A percentile compares a stretch with the other conserved stretches of the same genome.
phyloP scores from a whole-genome alignment of 148 eudicot genomes.

The Fallopia convolvulus region DNA sequence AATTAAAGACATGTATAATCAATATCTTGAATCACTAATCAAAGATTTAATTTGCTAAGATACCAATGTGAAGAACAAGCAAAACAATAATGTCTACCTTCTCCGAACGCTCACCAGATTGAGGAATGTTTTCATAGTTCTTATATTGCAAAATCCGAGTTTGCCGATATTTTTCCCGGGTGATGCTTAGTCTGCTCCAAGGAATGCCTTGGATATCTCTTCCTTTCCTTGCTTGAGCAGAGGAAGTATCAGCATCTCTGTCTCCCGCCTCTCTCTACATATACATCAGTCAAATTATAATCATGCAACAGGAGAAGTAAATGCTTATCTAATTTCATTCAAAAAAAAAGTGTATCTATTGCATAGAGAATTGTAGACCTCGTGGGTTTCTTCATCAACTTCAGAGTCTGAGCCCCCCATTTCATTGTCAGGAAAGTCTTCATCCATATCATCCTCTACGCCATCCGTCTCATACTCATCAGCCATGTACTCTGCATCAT shows the following conservation, averaged over 20 bases:
- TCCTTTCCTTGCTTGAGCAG: slow-evolving; percentile 76
- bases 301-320: not conserved
- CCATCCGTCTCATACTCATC: slow-evolving; percentile 72
- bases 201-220: slow-evolving; percentile 90
- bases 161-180: slow-evolving; percentile 70
- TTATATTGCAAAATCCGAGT: slow-evolving; percentile 68
- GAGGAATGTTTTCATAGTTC: slow-evolving; percentile 71
- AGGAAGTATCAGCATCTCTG: slow-evolving; percentile 54
- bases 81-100: slow-evolving; percentile 29
- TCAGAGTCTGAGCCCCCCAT: slow-evolving; percentile 68
- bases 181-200: slow-evolving; percentile 66
- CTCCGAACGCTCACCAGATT: slow-evolving; percentile 57
- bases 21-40: not conserved
- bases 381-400: slow-evolving; percentile 50
- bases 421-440: slow-evolving; percentile 45
- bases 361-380: slow-evolving; percentile 27
- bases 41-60: not conserved
- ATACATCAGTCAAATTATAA: not conserved
- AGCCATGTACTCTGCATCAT: slow-evolving; percentile 55
- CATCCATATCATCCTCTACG: slow-evolving; percentile 68
- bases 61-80: not conserved
- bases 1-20: not conserved
- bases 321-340: not conserved
- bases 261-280: slow-evolving; percentile 54
- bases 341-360: not conserved